phyloP scores from a whole-genome alignment of 1,284 basidiomycete genomes.

The Anthracocystis setariae region DNA sequence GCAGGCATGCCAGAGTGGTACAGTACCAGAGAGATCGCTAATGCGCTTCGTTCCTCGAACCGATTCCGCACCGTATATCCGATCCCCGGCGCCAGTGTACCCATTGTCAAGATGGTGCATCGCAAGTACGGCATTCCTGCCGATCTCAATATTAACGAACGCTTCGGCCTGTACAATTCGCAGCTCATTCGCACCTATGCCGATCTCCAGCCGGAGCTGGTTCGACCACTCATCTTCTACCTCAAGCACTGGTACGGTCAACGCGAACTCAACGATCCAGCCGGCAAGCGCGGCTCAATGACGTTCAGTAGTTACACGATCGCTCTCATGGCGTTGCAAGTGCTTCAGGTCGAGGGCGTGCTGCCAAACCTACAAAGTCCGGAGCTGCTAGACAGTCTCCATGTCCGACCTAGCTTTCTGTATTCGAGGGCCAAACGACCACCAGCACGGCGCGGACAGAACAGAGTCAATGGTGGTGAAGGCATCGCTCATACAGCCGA shows the following conservation, averaged over 20 bases:
- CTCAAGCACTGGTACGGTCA: constrained; percentile 57
- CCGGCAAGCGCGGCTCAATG: constrained; percentile 38
- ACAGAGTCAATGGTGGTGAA: constrained; percentile 4
- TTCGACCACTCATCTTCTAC: constrained; percentile 56
- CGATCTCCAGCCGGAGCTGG: constrained; percentile 47
- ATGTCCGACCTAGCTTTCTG: constrained; percentile 24
- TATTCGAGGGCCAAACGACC: constrained; percentile 46
- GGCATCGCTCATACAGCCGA: background rate
- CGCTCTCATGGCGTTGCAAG: constrained; percentile 61
- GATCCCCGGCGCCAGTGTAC: constrained; percentile 51
- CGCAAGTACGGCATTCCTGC: constrained; percentile 27
- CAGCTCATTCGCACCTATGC: constrained; percentile 53
- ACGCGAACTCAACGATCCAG: constrained; percentile 56
- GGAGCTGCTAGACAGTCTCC: constrained; percentile 45
- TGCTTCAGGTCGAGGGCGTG: constrained; percentile 59
- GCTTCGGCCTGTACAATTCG: constrained; percentile 58
- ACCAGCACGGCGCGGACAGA: constrained; percentile 10
- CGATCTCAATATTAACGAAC: constrained; percentile 62
- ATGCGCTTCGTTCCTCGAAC: constrained; percentile 17
- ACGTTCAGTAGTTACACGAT: constrained; percentile 60
- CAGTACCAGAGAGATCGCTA: constrained; percentile 28
- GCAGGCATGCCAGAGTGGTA: constrained; percentile 51
- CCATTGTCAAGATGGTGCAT: constrained; percentile 60
- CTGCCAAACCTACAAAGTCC: constrained; percentile 67
- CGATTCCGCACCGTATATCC: constrained; percentile 27